A percentile compares a stretch with the other conserved stretches of the same genome.
Evolutionary conservation across 331 rosid species (phyloP).

Genomic region (Pyracantha coccinea): DNA sequence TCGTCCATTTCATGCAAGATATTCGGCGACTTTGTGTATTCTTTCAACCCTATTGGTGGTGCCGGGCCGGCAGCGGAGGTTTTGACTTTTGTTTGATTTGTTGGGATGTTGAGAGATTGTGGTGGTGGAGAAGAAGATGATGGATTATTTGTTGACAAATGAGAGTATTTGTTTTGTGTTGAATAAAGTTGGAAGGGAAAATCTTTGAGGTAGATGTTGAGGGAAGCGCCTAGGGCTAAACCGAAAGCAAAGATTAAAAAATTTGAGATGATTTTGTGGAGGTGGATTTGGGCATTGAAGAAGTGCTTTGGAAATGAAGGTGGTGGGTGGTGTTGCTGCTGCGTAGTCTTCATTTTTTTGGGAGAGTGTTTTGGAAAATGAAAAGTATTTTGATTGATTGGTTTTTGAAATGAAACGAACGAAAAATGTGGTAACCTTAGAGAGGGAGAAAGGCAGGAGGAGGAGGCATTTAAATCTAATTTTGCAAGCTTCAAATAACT

Average conservation of each 20-base stretch:
- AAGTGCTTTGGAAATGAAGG: slow-evolving; percentile 17
- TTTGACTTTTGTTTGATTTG: neutral
- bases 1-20: slow-evolving; percentile 60
- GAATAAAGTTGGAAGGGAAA: slow-evolving; percentile 8
- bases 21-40: slow-evolving; percentile 24
- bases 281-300: slow-evolving; percentile 24
- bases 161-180: neutral
- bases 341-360: slow-evolving; percentile 16
- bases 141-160: neutral
- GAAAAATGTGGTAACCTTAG: too few species aligned
- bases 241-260: slow-evolving; percentile 41
- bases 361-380: neutral
- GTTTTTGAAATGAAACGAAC: neutral
- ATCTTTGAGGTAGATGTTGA: slow-evolving; percentile 27
- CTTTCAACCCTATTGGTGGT: slow-evolving; percentile 17
- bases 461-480: neutral
- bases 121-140: neutral
- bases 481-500: neutral
- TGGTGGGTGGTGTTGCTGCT: slow-evolving; percentile 3
- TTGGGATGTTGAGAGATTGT: neutral
- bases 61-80: neutral
- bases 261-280: slow-evolving; percentile 29
- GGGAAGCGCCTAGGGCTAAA: slow-evolving; percentile 49
- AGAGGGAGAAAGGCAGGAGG: too few species aligned
- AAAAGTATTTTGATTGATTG: neutral